Evolutionary conservation across 2,329 filamentous ascomycete species (phyloP).

Genomic region (Claviceps lovelessii): DNA sequence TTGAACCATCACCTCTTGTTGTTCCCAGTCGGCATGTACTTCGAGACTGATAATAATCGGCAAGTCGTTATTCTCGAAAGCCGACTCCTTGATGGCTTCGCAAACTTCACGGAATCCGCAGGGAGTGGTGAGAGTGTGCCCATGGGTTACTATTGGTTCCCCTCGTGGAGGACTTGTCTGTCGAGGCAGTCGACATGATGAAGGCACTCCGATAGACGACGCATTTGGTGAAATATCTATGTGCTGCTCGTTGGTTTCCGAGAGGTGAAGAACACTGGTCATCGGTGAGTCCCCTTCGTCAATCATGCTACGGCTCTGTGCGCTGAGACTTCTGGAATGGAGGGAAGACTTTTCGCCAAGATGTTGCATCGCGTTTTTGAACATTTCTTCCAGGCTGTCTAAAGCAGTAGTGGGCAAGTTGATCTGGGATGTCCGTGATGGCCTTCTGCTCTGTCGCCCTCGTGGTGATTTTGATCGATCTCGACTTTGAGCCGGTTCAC

Average conservation of each 20-base stretch:
- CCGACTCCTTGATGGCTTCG: constrained; percentile 60
- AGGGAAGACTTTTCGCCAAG: constrained; percentile 16
- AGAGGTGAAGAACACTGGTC: constrained; percentile 15
- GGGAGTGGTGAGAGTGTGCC: constrained; percentile 69
- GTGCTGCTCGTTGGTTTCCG: constrained; percentile 20
- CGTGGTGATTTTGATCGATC: constrained; percentile 24
- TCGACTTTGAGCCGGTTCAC: constrained; percentile 30
- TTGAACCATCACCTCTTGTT: constrained; percentile 83
- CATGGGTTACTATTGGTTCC: constrained; percentile 74
- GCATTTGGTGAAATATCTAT: constrained; percentile 21
- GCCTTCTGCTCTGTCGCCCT: constrained; percentile 29
- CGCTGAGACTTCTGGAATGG: constrained; percentile 27
- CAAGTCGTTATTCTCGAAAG: constrained; percentile 60
- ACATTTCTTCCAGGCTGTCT: constrained; percentile 19
- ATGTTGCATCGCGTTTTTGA: constrained; percentile 14
- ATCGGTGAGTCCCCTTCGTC: constrained; percentile 16
- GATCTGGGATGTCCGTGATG: constrained; percentile 33
- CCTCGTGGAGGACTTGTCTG: constrained; percentile 21
- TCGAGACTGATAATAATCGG: constrained; percentile 88
- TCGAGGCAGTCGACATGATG: constrained; percentile 1
- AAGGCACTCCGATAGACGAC: background rate
- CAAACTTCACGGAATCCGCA: constrained; percentile 81
- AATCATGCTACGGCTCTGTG: constrained; percentile 18
- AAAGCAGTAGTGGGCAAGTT: constrained; percentile 28
- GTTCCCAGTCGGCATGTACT: constrained; percentile 66